Base-by-base conservation (phyloP, 192 early-diverging fungal species). In the Phycomyces blakesleeanus region DNA sequence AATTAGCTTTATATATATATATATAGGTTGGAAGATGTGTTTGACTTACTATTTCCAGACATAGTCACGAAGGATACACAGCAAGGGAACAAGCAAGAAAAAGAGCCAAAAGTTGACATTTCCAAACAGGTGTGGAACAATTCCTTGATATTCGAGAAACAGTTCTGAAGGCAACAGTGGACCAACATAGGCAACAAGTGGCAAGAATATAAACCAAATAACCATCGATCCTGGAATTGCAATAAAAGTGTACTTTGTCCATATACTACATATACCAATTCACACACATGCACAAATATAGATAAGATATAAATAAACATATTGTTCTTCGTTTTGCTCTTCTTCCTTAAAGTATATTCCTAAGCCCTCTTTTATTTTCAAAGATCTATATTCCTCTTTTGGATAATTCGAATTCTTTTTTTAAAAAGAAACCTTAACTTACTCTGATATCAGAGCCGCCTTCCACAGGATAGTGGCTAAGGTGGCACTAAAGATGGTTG, bases 241-340 rank as follows among this genome's bases (percentile, higher is more conserved):
- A 41, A 94, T 66, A 64, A 85, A 89, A 0, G 96, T 94, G 71
- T 92, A 97, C 62, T 93, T 94, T 70, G 92, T 94, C 93, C 93
- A 98, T 47, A 91, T 85, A 58, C 86, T 90, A 61, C 29, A n/a
- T n/a, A n/a, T n/a, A n/a, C n/a, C n/a, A n/a, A n/a, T n/a, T n/a
- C 18, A 52, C 15, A 37, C 18, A 34, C 5, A n/a, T 20, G 24
- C 16, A n/a, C 44, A 5, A 20, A 24, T 20, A 21, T 50, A 42
- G 42, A 39, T 25, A 52, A 12, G 5, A 44, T 5, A 61, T 15
- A 18, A 1, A 25, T 25, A 37, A 37, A 55, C 8, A 7, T 37
- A 0, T 2, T 15, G 16, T 41, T 18, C 16, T 14, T 18, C 22
- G 12, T 29, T 10, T 18, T 38, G 18, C 12, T 27, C 57, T 1